These are phyloP conservation scores for Calycina marina DNA, from an alignment of 2,329 filamentous ascomycete genomes.

Conservation along the genomic window DNA sequence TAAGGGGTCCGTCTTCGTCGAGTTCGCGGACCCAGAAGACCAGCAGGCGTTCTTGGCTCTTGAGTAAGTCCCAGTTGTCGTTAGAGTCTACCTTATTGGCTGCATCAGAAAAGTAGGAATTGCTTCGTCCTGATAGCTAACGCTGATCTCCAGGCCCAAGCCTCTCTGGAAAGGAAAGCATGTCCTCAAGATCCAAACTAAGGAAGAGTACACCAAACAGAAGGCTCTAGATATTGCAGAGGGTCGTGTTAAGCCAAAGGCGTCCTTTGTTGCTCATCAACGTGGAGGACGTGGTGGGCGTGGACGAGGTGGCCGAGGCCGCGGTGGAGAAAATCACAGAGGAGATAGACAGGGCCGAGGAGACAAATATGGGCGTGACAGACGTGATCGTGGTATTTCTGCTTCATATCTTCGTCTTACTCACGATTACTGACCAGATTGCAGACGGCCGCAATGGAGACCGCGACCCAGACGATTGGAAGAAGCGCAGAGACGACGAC, in stretches of 20 bases:
- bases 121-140: too few relatives aligned
- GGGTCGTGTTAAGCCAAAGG: slow-evolving; percentile 50
- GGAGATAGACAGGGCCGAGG: too few relatives aligned
- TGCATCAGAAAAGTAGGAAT: background rate
- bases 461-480: slow-evolving; percentile 44
- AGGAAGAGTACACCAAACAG: slow-evolving; percentile 73
- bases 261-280: slow-evolving; percentile 6
- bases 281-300: slow-evolving; percentile 1
- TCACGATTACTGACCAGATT: background rate
- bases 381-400: slow-evolving; percentile 5
- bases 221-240: slow-evolving; percentile 59
- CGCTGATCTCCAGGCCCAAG: slow-evolving; percentile 35
- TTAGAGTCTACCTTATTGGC: background rate
- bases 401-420: too few relatives aligned
- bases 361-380: too few relatives aligned
- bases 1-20: slow-evolving; percentile 94
- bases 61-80: slow-evolving; percentile 28
- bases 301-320: slow-evolving; percentile 14
- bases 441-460: slow-evolving; percentile 18
- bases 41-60: slow-evolving; percentile 67
- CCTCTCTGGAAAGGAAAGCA: slow-evolving; percentile 67
- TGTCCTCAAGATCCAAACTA: slow-evolving; percentile 70
- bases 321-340: slow-evolving; percentile 8
- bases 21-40: slow-evolving; percentile 68
- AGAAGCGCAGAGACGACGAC: slow-evolving; percentile 46